A percentile compares a stretch with the other conserved stretches of the same genome.
Conservation (phyloP, 1,139 yeast genomes). For the Debaryomyces sp. region DNA sequence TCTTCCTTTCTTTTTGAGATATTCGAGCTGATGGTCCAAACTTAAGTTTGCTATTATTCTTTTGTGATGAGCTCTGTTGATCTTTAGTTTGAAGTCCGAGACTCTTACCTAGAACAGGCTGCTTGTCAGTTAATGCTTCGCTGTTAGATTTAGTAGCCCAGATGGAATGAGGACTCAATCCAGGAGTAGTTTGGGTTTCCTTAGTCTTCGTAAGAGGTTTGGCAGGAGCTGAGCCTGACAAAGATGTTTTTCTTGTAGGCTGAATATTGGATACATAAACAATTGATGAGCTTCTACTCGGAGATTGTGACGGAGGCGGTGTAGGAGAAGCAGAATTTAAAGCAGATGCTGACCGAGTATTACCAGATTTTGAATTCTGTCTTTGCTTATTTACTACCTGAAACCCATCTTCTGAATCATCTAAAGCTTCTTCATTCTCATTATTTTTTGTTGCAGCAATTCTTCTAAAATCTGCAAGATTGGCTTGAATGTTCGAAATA, state of each 20-base stretch:
- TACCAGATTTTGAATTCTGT: slow-evolving; percentile 17
- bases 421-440: slow-evolving; percentile 21
- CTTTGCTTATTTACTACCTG: slow-evolving; percentile 32
- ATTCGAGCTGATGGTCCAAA: slow-evolving; percentile 40
- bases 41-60: slow-evolving; percentile 23
- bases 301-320: neutral
- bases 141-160: slow-evolving; percentile 31
- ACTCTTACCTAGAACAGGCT: slow-evolving; percentile 11
- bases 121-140: slow-evolving; percentile 5
- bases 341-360: neutral
- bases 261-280: neutral
- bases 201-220: slow-evolving; percentile 12
- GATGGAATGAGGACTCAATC: slow-evolving; percentile 33
- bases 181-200: slow-evolving; percentile 11
- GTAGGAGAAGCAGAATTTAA: neutral
- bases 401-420: slow-evolving; percentile 32
- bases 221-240: slow-evolving; percentile 11
- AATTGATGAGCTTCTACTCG: neutral
- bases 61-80: neutral
- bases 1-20: slow-evolving; percentile 58
- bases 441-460: slow-evolving; percentile 7
- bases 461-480: slow-evolving; percentile 25
- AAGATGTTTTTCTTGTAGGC: neutral
- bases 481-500: slow-evolving; percentile 16
- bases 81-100: neutral